Conservation (phyloP, 495 filamentous ascomycete species). For the Arthonia radiata region DNA sequence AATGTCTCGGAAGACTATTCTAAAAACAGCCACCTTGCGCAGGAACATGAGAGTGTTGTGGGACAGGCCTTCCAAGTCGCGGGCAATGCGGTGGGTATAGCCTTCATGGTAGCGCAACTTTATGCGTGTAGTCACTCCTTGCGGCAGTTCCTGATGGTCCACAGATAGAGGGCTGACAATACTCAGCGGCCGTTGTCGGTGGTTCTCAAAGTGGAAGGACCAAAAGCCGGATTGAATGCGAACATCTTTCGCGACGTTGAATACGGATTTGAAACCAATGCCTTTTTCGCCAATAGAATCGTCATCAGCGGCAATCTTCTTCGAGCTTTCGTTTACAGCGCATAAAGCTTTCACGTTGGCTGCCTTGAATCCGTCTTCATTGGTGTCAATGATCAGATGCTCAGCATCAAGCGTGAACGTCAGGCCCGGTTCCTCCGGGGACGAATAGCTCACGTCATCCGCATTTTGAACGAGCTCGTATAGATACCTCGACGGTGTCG, state of each 20-base stretch:
- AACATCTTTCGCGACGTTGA: conserved; percentile 21
- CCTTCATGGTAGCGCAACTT: no score
- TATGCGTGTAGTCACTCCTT: no score
- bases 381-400: conserved; percentile 15
- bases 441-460: conserved; percentile 16
- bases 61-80: no score
- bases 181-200: no score
- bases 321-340: conserved; percentile 15
- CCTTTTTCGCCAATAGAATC: conserved; percentile 22
- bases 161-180: no score
- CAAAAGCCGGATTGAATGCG: conserved; percentile 21
- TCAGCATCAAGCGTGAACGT: conserved; percentile 8
- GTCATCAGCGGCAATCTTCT: no score
- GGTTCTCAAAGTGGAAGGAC: conserved; percentile 20
- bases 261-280: conserved; percentile 28
- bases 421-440: conserved; percentile 7
- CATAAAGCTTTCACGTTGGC: conserved; percentile 16
- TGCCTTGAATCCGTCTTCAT: conserved; percentile 18
- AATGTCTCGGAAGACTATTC: no score
- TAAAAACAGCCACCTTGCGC: no score
- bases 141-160: no score
- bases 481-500: no score
- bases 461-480: conserved; percentile 23
- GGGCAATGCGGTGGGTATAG: no score
- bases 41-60: no score